Conservation (phyloP, 1,284 basidiomycete species). For the Irpex sp. region DNA sequence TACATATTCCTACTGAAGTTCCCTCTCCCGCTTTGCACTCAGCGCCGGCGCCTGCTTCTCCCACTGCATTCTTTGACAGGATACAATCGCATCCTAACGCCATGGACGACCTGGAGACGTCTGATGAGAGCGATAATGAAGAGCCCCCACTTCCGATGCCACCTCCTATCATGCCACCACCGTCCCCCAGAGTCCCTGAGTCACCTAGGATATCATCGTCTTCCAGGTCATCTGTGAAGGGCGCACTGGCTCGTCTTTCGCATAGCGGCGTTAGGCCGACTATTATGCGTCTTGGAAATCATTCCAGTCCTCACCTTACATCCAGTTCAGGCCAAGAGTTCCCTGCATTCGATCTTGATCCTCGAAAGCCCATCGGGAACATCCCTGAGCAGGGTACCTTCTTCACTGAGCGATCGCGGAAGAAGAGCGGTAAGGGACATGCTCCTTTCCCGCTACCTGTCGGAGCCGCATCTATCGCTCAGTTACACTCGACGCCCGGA, state of each 20-base stretch:
- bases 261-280: conserved; percentile 18
- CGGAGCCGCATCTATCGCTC: background rate
- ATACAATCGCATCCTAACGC: conserved; percentile 66
- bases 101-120: conserved; percentile 66
- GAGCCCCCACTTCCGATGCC: conserved; percentile 26
- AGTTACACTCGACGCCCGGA: background rate
- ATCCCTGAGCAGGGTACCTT: conserved; percentile 15
- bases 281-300: conserved; percentile 39
- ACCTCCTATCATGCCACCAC: conserved; percentile 8
- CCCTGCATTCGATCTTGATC: conserved; percentile 18
- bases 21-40: conserved; percentile 30
- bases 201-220: conserved; percentile 24
- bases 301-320: conserved; percentile 30
- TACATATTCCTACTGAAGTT: conserved; percentile 24
- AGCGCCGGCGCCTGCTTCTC: conserved; percentile 55
- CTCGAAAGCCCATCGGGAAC: conserved; percentile 28
- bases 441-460: conserved; percentile 10
- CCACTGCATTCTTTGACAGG: conserved; percentile 70
- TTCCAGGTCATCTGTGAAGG: conserved; percentile 25
- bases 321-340: conserved; percentile 26
- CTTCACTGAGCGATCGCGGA: conserved; percentile 11
- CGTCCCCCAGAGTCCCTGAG: background rate
- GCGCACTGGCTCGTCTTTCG: conserved; percentile 1
- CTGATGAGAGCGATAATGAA: conserved; percentile 45
- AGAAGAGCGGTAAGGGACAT: conserved; percentile 8